Evolutionary conservation across 495 filamentous ascomycete genomes (phyloP).

Genomic region (Xanthoparmelia taractica): DNA sequence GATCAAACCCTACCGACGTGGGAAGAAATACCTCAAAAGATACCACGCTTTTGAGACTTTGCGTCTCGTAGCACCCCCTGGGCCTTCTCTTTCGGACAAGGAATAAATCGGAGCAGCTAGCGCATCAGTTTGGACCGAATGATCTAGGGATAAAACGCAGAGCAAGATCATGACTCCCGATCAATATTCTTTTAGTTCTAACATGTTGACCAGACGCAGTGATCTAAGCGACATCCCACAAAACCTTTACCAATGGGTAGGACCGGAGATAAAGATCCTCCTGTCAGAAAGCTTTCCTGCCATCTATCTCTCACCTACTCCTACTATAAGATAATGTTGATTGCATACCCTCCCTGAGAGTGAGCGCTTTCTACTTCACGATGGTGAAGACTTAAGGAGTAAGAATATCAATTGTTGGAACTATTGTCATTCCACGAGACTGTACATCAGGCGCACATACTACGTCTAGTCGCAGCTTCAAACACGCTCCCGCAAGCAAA

Average conservation of each 20-base stretch:
- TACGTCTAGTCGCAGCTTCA: background rate
- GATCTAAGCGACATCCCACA: no score
- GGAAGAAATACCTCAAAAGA: background rate
- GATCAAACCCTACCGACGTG: slow-evolving; percentile 3
- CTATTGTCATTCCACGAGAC: background rate
- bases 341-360: no score
- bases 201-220: no score
- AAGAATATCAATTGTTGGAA: background rate
- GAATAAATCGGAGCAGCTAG: background rate
- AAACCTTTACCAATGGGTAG: no score
- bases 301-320: no score
- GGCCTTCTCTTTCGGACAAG: background rate
- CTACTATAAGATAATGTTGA: no score
- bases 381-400: no score
- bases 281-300: no score
- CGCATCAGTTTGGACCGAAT: background rate
- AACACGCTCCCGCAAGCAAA: background rate
- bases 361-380: no score
- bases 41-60: background rate
- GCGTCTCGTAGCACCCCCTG: background rate
- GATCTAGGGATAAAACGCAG: no score
- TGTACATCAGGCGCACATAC: background rate
- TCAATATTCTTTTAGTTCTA: no score
- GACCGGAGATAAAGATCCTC: no score
- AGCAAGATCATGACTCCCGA: background rate